Evolutionary conservation across 176 grass and related monocot genomes (phyloP).

Genomic region (Cenchrus fungigraminus): DNA sequence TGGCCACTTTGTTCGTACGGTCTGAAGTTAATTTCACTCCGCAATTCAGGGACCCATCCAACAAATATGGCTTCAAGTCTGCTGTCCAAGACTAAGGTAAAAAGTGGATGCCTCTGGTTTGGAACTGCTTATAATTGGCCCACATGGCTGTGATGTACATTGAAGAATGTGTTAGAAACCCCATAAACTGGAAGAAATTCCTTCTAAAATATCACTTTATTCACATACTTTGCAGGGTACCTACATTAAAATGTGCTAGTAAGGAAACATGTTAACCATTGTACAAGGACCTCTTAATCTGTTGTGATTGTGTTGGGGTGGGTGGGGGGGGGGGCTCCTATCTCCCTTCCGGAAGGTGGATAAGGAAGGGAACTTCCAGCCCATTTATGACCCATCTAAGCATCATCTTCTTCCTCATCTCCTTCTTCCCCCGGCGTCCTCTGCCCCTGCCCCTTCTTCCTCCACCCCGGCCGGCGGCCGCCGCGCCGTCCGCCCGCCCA

Average conservation of each 20-base stretch:
- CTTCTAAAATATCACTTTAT: background rate
- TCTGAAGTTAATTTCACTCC: slow-evolving; percentile 70
- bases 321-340: too few species aligned
- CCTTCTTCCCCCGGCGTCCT: too few species aligned
- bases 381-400: too few species aligned
- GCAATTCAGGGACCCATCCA: slow-evolving; percentile 44
- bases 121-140: background rate
- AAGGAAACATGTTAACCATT: background rate
- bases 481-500: too few species aligned
- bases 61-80: slow-evolving; percentile 63
- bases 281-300: background rate
- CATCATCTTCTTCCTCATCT: too few species aligned
- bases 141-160: background rate
- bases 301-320: too few species aligned
- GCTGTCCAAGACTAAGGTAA: slow-evolving; percentile 77
- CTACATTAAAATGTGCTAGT: background rate
- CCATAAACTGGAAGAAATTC: background rate
- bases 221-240: background rate
- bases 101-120: slow-evolving; percentile 23
- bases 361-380: too few species aligned
- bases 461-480: too few species aligned
- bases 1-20: slow-evolving; percentile 75
- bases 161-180: background rate
- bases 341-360: too few species aligned
- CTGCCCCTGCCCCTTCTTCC: too few species aligned